These are phyloP conservation scores for Aspergillus steynii DNA, from an alignment of 495 filamentous ascomycete species.

Conservation along the genomic window DNA sequence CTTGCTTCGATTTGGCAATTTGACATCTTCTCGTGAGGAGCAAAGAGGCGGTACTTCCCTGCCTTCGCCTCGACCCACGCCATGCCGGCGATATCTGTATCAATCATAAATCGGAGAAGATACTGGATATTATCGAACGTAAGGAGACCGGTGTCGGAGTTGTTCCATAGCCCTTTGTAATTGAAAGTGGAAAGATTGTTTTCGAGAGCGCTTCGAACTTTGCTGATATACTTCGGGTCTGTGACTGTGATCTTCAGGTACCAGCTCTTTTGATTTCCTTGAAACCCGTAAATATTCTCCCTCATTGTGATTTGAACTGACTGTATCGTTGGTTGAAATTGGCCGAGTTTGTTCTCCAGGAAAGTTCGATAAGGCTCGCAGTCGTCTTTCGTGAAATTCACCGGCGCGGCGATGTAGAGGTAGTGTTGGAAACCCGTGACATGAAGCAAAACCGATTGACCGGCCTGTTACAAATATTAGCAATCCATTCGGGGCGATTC, in stretches of 20 bases:
- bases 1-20: conserved; percentile 95
- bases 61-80: conserved; percentile 91
- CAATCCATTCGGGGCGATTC: not conserved
- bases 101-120: conserved; percentile 95
- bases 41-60: conserved; percentile 67
- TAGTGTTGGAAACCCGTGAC: conserved; percentile 97
- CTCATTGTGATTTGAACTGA: conserved; percentile 76
- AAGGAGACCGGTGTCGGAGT: conserved; percentile 64
- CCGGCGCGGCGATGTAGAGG: conserved; percentile 86
- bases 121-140: conserved; percentile 97
- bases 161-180: conserved; percentile 87
- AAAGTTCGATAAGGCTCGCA: conserved; percentile 73
- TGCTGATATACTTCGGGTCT: conserved; percentile 78
- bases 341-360: conserved; percentile 71
- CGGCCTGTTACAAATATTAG: conserved; percentile 48
- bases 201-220: conserved; percentile 72
- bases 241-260: conserved; percentile 92
- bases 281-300: conserved; percentile 90
- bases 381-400: conserved; percentile 73
- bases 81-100: conserved; percentile 90
- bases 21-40: conserved; percentile 63
- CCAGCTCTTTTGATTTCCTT: conserved; percentile 86
- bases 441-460: conserved; percentile 92
- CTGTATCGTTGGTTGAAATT: conserved; percentile 63
- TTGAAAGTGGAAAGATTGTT: conserved; percentile 63